Evolutionary conservation across 2,329 filamentous ascomycete species (phyloP).

Genomic region (Hypoxylon sp.): DNA sequence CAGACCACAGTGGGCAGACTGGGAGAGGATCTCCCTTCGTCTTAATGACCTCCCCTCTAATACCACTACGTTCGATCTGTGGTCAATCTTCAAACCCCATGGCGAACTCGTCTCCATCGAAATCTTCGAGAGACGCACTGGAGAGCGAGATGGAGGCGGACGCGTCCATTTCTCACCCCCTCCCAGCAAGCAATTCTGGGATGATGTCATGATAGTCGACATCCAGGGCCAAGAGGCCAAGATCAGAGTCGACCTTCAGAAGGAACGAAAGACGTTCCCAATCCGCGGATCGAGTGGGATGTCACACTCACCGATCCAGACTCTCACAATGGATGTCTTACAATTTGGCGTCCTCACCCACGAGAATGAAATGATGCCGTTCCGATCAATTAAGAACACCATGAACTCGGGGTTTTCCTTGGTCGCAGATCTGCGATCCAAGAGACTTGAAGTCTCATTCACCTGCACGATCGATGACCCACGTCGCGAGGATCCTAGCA

Average conservation of each 20-base stretch:
- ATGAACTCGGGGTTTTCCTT: slow-evolving; percentile 53
- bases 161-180: slow-evolving; percentile 46
- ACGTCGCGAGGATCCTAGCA: slow-evolving; percentile 37
- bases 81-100: slow-evolving; percentile 35
- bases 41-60: slow-evolving; percentile 33
- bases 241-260: slow-evolving; percentile 31
- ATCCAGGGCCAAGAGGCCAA: slow-evolving; percentile 30
- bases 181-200: slow-evolving; percentile 43
- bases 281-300: slow-evolving; percentile 35
- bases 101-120: slow-evolving; percentile 45
- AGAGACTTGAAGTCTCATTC: slow-evolving; percentile 61
- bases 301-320: slow-evolving; percentile 34
- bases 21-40: slow-evolving; percentile 42
- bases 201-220: slow-evolving; percentile 29
- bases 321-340: slow-evolving; percentile 36
- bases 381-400: slow-evolving; percentile 62
- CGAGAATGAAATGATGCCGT: slow-evolving; percentile 70
- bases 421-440: slow-evolving; percentile 58
- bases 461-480: slow-evolving; percentile 49
- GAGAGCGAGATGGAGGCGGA: slow-evolving; percentile 24
- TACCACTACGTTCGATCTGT: slow-evolving; percentile 42
- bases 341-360: slow-evolving; percentile 49
- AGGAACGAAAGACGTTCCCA: neutral
- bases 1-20: slow-evolving; percentile 45
- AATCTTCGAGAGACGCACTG: slow-evolving; percentile 32